Evolutionary conservation across 768 basidiomycete species (phyloP).

Genomic region (Hebeloma cylindrosporum): DNA sequence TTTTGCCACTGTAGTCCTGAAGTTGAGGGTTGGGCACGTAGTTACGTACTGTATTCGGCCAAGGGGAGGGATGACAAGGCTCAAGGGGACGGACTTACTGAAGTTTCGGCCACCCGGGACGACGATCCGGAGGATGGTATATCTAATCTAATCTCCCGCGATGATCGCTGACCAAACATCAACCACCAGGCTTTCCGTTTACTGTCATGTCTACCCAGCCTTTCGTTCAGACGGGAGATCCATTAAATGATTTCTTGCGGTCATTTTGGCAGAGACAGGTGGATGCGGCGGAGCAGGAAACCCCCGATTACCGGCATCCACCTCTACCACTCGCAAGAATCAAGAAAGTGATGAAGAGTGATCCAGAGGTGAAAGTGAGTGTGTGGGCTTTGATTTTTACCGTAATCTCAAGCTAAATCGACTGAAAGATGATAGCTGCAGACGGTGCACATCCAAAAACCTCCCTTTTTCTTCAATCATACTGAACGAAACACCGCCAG

Average conservation of each 20-base stretch:
- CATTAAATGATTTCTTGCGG: slow-evolving; percentile 81
- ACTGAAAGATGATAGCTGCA: slow-evolving; percentile 89
- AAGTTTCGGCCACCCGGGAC: no score
- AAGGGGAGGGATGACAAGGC: no score
- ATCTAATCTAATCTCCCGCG: no score
- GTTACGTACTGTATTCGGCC: no score
- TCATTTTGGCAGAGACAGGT: slow-evolving; percentile 92
- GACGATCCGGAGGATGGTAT: no score
- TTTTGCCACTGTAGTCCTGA: no score
- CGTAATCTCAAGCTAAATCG: background rate
- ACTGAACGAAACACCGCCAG: slow-evolving; percentile 36
- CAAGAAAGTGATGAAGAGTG: slow-evolving; percentile 99
- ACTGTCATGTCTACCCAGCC: slow-evolving; percentile 43
- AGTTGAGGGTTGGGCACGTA: no score
- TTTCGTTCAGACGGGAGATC: slow-evolving; percentile 80
- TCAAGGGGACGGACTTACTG: no score
- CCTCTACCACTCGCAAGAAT: slow-evolving; percentile 92
- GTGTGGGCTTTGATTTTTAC: slow-evolving; percentile 4
- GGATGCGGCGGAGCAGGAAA: slow-evolving; percentile 83
- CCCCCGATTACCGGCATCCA: slow-evolving; percentile 84
- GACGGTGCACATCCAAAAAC: slow-evolving; percentile 58
- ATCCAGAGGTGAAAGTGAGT: slow-evolving; percentile 91
- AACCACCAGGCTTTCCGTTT: no score
- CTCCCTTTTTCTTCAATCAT: slow-evolving; percentile 1
- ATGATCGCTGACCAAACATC: no score